Percentiles rank a stretch among this genome's conserved stretches.
Evolutionary conservation across 1,284 basidiomycete species (phyloP).

Genomic region (Inonotus hispidus): DNA sequence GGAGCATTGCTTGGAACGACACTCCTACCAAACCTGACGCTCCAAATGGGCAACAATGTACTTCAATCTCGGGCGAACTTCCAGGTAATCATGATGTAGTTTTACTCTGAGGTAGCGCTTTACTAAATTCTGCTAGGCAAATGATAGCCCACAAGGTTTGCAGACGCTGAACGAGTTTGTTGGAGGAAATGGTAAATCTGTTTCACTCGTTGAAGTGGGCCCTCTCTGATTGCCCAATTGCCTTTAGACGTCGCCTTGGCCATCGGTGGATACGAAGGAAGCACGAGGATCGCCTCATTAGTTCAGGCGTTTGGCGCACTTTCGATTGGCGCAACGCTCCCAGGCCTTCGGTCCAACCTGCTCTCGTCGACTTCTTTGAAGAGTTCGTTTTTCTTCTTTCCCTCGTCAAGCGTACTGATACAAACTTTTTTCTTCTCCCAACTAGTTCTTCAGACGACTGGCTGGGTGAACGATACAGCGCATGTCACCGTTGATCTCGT

Average conservation of each 20-base stretch:
- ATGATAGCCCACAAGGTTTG: conserved; percentile 53
- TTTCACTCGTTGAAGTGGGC: conserved; percentile 19
- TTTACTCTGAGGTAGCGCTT: not conserved
- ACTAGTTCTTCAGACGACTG: conserved; percentile 64
- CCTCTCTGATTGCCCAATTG: not conserved
- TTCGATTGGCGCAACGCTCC: conserved; percentile 53
- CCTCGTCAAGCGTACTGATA: not conserved
- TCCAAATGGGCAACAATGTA: conserved; percentile 55
- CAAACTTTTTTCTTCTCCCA: not conserved
- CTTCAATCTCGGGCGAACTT: conserved; percentile 46
- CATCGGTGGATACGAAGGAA: conserved; percentile 56
- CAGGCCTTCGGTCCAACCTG: conserved; percentile 55
- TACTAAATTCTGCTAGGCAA: conserved; percentile 40
- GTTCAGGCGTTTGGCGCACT: conserved; percentile 59
- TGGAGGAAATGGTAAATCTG: conserved; percentile 41
- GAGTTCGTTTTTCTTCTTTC: conserved; percentile 31
- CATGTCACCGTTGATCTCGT: conserved; percentile 59
- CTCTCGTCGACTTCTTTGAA: conserved; percentile 51
- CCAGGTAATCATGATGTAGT: conserved; percentile 30
- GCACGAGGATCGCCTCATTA: conserved; percentile 58
- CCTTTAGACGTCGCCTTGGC: conserved; percentile 43
- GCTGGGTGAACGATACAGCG: conserved; percentile 56
- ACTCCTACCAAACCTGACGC: conserved; percentile 51
- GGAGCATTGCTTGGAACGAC: conserved; percentile 51
- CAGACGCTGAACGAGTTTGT: conserved; percentile 71